phyloP scores from a whole-genome alignment of 2,329 filamentous ascomycete genomes.

The Monilinia fructigena region DNA sequence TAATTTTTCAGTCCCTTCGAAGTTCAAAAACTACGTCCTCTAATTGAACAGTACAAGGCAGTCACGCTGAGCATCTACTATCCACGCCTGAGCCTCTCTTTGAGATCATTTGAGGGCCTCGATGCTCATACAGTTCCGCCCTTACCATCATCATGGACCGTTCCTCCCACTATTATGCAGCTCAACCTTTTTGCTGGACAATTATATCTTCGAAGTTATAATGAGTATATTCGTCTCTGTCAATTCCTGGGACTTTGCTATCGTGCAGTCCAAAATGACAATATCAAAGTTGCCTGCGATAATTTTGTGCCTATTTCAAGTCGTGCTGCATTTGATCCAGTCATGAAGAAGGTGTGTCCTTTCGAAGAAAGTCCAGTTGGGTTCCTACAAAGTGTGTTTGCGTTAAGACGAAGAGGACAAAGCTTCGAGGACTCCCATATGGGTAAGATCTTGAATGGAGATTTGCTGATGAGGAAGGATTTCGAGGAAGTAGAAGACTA shows the following conservation, averaged over 20 bases:
- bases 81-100: conserved; percentile 45
- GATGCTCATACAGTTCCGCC: conserved; percentile 45
- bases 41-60: conserved; percentile 41
- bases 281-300: conserved; percentile 35
- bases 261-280: conserved; percentile 18
- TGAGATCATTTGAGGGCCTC: conserved; percentile 47
- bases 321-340: conserved; percentile 16
- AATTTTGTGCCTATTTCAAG: conserved; percentile 39
- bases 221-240: conserved; percentile 55
- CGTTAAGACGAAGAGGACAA: conserved; percentile 42
- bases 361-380: conserved; percentile 45
- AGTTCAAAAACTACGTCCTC: conserved; percentile 50
- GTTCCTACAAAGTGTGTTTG: conserved; percentile 44
- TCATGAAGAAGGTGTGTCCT: conserved; percentile 25
- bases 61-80: conserved; percentile 53
- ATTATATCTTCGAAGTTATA: conserved; percentile 56
- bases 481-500: background rate
- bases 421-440: conserved; percentile 47
- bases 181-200: conserved; percentile 69
- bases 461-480: conserved; percentile 32
- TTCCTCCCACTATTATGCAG: conserved; percentile 41
- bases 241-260: conserved; percentile 51
- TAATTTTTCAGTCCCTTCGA: conserved; percentile 62
- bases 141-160: conserved; percentile 27
- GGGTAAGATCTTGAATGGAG: conserved; percentile 45